Percentiles rank a stretch among this genome's conserved stretches.
Conservation (phyloP, 2,329 filamentous ascomycete species). For the Apiospora aurea region DNA sequence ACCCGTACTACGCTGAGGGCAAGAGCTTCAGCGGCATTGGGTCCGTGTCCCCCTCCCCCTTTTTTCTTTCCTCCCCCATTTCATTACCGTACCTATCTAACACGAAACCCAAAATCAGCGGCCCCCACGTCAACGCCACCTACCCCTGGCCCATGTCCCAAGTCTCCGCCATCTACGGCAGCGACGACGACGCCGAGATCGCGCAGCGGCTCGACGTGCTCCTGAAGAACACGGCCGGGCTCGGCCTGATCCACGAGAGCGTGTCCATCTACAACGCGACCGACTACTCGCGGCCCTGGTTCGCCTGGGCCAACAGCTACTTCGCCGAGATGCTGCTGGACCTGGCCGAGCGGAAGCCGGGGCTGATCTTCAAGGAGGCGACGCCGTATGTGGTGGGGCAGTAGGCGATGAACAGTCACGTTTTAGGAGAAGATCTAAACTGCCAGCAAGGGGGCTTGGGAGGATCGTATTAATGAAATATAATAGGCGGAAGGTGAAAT, state of each 20-base stretch:
- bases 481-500: no score
- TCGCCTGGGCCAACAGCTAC: slow-evolving; percentile 27
- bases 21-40: slow-evolving; percentile 33
- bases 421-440: no score
- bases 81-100: not conserved
- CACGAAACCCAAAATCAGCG: slow-evolving; percentile 30
- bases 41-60: not conserved
- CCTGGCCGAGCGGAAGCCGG: slow-evolving; percentile 24
- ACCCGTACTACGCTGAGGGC: slow-evolving; percentile 61
- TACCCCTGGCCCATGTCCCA: slow-evolving; percentile 79
- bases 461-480: no score
- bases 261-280: slow-evolving; percentile 65
- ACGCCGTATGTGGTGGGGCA: slow-evolving; percentile 20
- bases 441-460: no score
- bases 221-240: slow-evolving; percentile 49
- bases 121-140: slow-evolving; percentile 48
- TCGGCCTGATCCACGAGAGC: slow-evolving; percentile 73
- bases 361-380: slow-evolving; percentile 18
- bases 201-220: slow-evolving; percentile 51
- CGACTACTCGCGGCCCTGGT: slow-evolving; percentile 63
- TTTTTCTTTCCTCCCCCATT: no score
- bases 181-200: slow-evolving; percentile 69
- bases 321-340: slow-evolving; percentile 27
- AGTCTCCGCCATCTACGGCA: slow-evolving; percentile 72
- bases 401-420: not conserved